A percentile compares a stretch with the other conserved stretches of the same genome.
Evolutionary conservation across 2,329 filamentous ascomycete species (phyloP).

Genomic region (Nemania diffusa): DNA sequence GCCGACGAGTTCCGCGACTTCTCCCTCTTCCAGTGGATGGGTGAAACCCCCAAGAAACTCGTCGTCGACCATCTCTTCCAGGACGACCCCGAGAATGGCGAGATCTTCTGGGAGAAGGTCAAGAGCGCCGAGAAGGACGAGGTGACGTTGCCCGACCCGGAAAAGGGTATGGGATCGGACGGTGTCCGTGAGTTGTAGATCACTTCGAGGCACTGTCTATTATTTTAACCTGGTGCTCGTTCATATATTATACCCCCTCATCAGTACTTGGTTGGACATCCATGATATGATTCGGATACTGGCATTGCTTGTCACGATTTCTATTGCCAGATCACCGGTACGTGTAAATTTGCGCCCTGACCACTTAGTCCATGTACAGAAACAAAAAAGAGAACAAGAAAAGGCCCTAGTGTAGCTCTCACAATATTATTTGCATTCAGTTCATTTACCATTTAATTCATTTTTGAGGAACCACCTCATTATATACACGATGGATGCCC

Average conservation of each 20-base stretch:
- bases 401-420: not conserved
- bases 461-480: not conserved
- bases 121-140: conserved; percentile 70
- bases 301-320: not conserved
- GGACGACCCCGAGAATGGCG: conserved; percentile 67
- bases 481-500: not conserved
- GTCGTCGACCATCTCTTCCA: conserved; percentile 74
- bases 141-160: conserved; percentile 53
- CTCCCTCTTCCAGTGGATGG: conserved; percentile 79
- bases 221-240: conserved; percentile 3
- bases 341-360: not conserved
- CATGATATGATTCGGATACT: not conserved
- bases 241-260: not conserved
- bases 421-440: not conserved
- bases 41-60: conserved; percentile 74
- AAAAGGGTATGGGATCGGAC: conserved; percentile 8
- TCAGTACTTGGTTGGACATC: not conserved
- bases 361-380: not conserved
- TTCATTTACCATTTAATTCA: not conserved
- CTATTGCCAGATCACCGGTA: not conserved
- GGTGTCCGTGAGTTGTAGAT: conserved; percentile 40
- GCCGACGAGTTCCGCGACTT: conserved; percentile 78
- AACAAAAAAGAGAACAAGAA: not conserved
- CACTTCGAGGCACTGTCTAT: not conserved
- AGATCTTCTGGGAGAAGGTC: conserved; percentile 71